These are phyloP conservation scores for Alternaria dauci DNA, from an alignment of 2,329 filamentous ascomycete species.

Conservation along the genomic window DNA sequence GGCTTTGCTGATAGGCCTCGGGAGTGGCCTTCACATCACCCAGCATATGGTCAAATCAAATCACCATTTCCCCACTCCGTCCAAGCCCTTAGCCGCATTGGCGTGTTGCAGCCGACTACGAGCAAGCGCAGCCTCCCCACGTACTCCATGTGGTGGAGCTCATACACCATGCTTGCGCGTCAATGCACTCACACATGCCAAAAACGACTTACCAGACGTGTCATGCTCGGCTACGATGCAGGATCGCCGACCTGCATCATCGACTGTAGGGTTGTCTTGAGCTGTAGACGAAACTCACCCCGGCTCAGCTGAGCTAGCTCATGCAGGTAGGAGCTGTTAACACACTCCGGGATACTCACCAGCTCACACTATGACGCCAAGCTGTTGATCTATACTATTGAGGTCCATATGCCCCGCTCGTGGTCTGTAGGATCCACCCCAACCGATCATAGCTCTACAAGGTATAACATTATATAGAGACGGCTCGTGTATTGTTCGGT, in stretches of 20 bases:
- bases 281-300: conserved; percentile 15
- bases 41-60: not conserved
- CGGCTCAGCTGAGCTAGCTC: conserved; percentile 16
- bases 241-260: conserved; percentile 19
- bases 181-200: conserved; percentile 8
- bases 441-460: conserved; percentile 12
- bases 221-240: conserved; percentile 8
- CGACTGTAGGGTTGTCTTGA: conserved; percentile 5
- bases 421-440: conserved; percentile 13
- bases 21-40: not conserved
- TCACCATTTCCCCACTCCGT: conserved; percentile 2
- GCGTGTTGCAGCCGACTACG: conserved; percentile 1
- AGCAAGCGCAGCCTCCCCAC: conserved; percentile 7
- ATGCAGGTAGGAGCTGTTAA: conserved; percentile 7
- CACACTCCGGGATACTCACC: not conserved
- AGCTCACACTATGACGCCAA: conserved; percentile 7
- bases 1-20: not conserved
- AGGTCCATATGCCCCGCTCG: conserved; percentile 22
- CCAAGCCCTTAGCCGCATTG: conserved; percentile 1
- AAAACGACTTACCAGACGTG: not conserved
- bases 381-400: conserved; percentile 17
- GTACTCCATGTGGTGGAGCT: conserved; percentile 1
- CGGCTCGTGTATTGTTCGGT: not conserved
- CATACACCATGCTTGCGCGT: conserved; percentile 7
- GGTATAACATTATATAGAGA: conserved; percentile 16